Conservation (phyloP, 192 early-diverging fungal genomes). For the Helicostylum pulchrum region DNA sequence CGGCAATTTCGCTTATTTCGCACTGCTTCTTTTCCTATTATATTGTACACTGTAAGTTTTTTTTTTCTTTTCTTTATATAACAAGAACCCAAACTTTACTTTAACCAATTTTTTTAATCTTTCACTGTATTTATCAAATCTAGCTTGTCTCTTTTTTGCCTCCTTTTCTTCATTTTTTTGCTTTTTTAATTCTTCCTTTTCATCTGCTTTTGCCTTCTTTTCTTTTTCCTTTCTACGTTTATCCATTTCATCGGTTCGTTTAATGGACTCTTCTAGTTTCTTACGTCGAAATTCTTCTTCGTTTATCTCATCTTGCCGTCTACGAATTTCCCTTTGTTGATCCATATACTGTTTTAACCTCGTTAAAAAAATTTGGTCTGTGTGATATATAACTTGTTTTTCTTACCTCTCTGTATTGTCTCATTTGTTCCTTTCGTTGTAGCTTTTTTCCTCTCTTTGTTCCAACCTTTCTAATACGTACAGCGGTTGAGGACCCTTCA, state of each 20-base stretch:
- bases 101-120: constrained; percentile 11
- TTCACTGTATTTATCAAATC: constrained; percentile 18
- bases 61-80: neutral
- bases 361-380: neutral
- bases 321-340: constrained; percentile 18
- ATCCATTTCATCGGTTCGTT: constrained; percentile 19
- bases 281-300: constrained; percentile 18
- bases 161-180: constrained; percentile 20
- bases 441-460: constrained; percentile 25
- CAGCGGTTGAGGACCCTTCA: constrained; percentile 21
- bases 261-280: constrained; percentile 24
- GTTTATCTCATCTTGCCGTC: constrained; percentile 16
- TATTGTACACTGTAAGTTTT: neutral
- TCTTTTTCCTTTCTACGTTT: constrained; percentile 13
- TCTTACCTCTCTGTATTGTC: constrained; percentile 31
- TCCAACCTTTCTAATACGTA: constrained; percentile 16
- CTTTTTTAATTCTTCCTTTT: constrained; percentile 5
- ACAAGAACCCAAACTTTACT: neutral
- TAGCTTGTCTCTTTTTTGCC: constrained; percentile 8
- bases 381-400: neutral
- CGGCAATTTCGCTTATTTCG: constrained; percentile 11
- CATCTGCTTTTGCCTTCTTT: constrained; percentile 6
- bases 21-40: constrained; percentile 1
- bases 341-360: constrained; percentile 15
- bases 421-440: constrained; percentile 25